A percentile compares a stretch with the other conserved stretches of the same genome.
Evolutionary conservation across 306 rosid genomes (phyloP).

Genomic region (Sphenostylis stenocarpa): DNA sequence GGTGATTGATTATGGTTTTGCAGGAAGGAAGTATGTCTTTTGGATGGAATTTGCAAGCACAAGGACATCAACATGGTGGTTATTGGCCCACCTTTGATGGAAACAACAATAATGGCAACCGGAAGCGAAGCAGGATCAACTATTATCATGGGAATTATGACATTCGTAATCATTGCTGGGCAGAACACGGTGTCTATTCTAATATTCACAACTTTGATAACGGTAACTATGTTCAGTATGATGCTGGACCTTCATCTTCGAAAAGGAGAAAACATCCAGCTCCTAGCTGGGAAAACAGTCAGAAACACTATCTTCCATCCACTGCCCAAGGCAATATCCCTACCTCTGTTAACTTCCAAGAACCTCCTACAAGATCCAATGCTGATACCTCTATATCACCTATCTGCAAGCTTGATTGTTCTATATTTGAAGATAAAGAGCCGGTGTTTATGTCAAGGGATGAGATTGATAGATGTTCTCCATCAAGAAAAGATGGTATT

Average conservation of each 20-base stretch:
- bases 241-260: conserved; percentile 39
- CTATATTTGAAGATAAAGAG: conserved; percentile 61
- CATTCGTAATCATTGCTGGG: conserved; percentile 35
- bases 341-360: conserved; percentile 26
- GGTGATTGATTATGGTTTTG: conserved; percentile 4
- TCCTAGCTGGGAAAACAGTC: conserved; percentile 53
- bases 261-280: conserved; percentile 68
- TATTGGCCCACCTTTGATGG: conserved; percentile 41
- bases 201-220: conserved; percentile 21
- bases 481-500: conserved; percentile 81
- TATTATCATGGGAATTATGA: conserved; percentile 32
- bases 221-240: conserved; percentile 23
- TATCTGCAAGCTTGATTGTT: conserved; percentile 53
- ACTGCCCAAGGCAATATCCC: conserved; percentile 34
- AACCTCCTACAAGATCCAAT: conserved; percentile 42
- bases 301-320: conserved; percentile 47
- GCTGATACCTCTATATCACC: conserved; percentile 46
- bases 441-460: conserved; percentile 62
- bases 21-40: conserved; percentile 65
- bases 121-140: conserved; percentile 47
- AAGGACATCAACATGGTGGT: conserved; percentile 47
- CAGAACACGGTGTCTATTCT: conserved; percentile 33
- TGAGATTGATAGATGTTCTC: conserved; percentile 78
- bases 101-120: conserved; percentile 30
- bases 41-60: conserved; percentile 42